These are phyloP conservation scores for Magnaporthiopsis rhizophila DNA, from an alignment of 2,329 filamentous ascomycete species.

Conservation along the genomic window DNA sequence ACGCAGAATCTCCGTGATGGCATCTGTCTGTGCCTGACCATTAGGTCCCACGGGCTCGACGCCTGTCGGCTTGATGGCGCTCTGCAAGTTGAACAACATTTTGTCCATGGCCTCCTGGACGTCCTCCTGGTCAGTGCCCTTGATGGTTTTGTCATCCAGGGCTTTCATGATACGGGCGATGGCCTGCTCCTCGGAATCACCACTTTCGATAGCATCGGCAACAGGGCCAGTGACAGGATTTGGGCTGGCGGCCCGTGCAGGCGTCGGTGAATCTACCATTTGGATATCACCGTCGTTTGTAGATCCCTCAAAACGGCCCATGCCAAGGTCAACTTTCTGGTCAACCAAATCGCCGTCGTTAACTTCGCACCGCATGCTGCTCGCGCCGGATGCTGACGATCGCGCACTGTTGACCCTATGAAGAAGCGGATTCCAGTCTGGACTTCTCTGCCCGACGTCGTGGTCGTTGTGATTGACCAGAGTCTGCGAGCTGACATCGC, in stretches of 20 bases:
- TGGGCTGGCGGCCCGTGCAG: background rate
- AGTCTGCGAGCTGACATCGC: slow-evolving; percentile 43
- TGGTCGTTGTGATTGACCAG: slow-evolving; percentile 32
- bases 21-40: slow-evolving; percentile 69
- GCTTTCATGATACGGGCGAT: slow-evolving; percentile 28
- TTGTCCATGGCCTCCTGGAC: slow-evolving; percentile 94
- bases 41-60: slow-evolving; percentile 37
- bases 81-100: slow-evolving; percentile 83
- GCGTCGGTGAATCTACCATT: slow-evolving; percentile 7
- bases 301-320: background rate
- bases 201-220: slow-evolving; percentile 10
- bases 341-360: slow-evolving; percentile 5
- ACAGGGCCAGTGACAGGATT: background rate
- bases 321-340: background rate
- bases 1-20: slow-evolving; percentile 64
- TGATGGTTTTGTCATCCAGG: slow-evolving; percentile 36
- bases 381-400: slow-evolving; percentile 4
- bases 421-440: slow-evolving; percentile 2
- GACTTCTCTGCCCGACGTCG: background rate
- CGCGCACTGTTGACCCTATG: slow-evolving; percentile 2
- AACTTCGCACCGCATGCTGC: slow-evolving; percentile 7
- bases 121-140: slow-evolving; percentile 72
- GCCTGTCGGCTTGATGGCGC: slow-evolving; percentile 68
- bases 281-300: slow-evolving; percentile 8
- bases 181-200: slow-evolving; percentile 13